A percentile compares a stretch with the other conserved stretches of the same genome.
Evolutionary conservation across 192 early-diverging fungal species (phyloP).

Genomic region (Pilaira anomala): DNA sequence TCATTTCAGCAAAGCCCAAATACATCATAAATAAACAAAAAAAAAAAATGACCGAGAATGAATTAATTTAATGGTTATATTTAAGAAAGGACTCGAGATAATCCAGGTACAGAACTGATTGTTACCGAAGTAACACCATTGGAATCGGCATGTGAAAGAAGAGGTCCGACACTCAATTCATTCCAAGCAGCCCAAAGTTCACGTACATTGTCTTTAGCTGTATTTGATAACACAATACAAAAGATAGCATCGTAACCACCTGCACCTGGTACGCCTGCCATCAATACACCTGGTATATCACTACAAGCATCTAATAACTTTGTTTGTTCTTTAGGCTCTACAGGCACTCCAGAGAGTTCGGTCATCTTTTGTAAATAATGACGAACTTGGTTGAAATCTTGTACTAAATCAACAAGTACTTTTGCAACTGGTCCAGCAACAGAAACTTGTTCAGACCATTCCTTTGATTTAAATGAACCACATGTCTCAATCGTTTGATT

Average conservation of each 20-base stretch:
- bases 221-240: slow-evolving; percentile 66
- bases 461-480: slow-evolving; percentile 10
- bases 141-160: slow-evolving; percentile 67
- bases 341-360: slow-evolving; percentile 67
- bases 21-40: too few relatives aligned
- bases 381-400: slow-evolving; percentile 55
- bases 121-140: slow-evolving; percentile 48
- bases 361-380: slow-evolving; percentile 70
- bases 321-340: slow-evolving; percentile 91
- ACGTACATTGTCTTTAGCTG: slow-evolving; percentile 49
- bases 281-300: slow-evolving; percentile 74
- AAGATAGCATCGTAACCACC: slow-evolving; percentile 98
- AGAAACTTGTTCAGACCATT: background rate
- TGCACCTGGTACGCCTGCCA: slow-evolving; percentile 96
- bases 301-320: slow-evolving; percentile 80
- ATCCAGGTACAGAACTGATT: slow-evolving; percentile 24
- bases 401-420: slow-evolving; percentile 10
- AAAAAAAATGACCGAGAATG: too few relatives aligned
- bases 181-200: slow-evolving; percentile 65
- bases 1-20: too few relatives aligned
- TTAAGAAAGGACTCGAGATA: background rate
- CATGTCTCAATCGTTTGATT: slow-evolving; percentile 46
- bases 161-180: slow-evolving; percentile 78
- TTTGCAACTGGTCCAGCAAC: background rate
- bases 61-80: too few relatives aligned